Percentiles rank a stretch among this genome's conserved stretches.
Evolutionary conservation across 371 early-diverging fungal species (phyloP).

Genomic region (Mortierella sp.): DNA sequence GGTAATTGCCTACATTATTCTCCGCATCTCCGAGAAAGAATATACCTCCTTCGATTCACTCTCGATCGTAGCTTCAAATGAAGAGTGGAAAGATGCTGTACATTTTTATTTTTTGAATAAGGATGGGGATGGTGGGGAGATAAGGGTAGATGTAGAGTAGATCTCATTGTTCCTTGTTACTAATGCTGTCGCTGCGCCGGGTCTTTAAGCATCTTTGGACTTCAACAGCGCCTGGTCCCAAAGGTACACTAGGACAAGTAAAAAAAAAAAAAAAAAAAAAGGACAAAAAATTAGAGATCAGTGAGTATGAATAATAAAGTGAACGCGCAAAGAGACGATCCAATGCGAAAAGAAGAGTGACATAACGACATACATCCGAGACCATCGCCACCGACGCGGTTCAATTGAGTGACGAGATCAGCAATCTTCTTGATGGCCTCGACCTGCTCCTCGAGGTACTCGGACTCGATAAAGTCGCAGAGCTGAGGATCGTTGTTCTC

Average conservation of each 20-base stretch:
- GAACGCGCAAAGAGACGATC: background rate
- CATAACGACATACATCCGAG: conserved; percentile 58
- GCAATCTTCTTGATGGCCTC: conserved; percentile 76
- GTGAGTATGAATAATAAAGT: background rate
- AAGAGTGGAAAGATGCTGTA: background rate
- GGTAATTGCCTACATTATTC: background rate
- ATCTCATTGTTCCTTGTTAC: background rate
- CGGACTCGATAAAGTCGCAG: conserved; percentile 68
- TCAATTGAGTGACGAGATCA: conserved; percentile 76
- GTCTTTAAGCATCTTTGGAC: conserved; percentile 18
- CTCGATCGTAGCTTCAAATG: too few relatives aligned
- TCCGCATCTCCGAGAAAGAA: background rate
- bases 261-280: conserved; percentile 6
- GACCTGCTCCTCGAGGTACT: conserved; percentile 76
- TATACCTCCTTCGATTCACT: background rate
- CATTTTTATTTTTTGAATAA: background rate
- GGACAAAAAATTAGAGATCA: background rate
- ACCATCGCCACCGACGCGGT: conserved; percentile 70
- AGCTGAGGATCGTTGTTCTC: conserved; percentile 70
- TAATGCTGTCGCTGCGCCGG: background rate
- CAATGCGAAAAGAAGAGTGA: conserved; percentile 30
- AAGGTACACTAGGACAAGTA: conserved; percentile 65
- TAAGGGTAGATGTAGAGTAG: background rate
- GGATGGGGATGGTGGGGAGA: background rate
- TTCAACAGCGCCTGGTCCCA: conserved; percentile 73